Evolutionary conservation across 768 basidiomycete genomes (phyloP), one percentile per base, ranked within the genome.

Genomic region (Rhizopogon vulgaris): DNA sequence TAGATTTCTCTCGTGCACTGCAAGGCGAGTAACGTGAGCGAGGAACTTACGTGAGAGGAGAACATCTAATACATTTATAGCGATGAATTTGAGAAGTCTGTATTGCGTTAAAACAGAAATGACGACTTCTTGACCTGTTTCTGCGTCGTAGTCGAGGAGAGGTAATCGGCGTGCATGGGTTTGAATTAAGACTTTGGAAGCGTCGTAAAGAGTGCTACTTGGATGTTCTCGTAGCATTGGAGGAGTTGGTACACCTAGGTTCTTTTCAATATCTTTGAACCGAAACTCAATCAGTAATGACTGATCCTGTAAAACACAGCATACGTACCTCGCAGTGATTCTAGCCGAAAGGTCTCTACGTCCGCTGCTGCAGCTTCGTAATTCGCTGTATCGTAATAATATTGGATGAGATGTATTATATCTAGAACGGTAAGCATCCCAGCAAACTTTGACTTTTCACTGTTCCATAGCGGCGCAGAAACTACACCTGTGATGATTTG

Each of bases 371-470:
- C 94, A 48, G 82, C 83, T 60, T 93, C 93, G 36, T 84, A 84
- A 30, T 88, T 84, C 2, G 79, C 73, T 11, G 87, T 90, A 42
- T 85, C 83, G 69, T 97, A 96, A 69, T 97, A 99, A 73, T 94
- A 96, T 63, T 99, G 96, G 58, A 99, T 98, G 58, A 99, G 83
- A 67, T 99, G 96, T 52, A 99, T 97, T 67, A 99, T 94, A 69
- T 99, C 96, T 52, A 93, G 81, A n/a, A 98, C 92, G 8, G 96
- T 99, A 63, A 99, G 87, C 95, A 99, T 98, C 54, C 96, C 96
- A 8, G 92, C 91, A 63, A 99, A 99, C 38, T 77, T 82, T 4
- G 91, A 94, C 54, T 81, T 83, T 57, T 93, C 90, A 68, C 93
- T 95, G 73, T 97, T 95, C 92, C 95, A 99, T 24, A 99, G 76